Percentiles rank a stretch among this genome's conserved stretches.
These are phyloP conservation scores for Amanita subjunquillea DNA, from an alignment of 768 basidiomycete genomes.

Conservation along the genomic window DNA sequence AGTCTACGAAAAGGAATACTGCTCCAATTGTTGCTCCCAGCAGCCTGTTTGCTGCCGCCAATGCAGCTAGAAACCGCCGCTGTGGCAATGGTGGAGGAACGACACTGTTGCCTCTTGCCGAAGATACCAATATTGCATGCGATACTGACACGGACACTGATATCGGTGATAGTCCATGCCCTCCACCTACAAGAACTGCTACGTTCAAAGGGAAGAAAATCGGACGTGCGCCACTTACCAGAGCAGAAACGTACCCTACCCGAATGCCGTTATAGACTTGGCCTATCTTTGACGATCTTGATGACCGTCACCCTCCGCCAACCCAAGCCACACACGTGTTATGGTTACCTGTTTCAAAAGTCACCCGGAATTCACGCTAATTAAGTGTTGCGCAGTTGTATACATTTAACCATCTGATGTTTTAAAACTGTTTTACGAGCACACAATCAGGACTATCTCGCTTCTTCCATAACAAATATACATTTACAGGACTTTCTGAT, in stretches of 20 bases:
- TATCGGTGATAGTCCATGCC: slow-evolving; percentile 82
- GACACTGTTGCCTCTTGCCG: slow-evolving; percentile 49
- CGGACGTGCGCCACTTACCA: slow-evolving; percentile 34
- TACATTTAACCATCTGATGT: slow-evolving; percentile 5
- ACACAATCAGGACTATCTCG: background rate
- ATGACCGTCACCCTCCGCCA: background rate
- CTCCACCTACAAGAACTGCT: slow-evolving; percentile 55
- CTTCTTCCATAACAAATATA: background rate
- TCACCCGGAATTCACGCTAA: background rate
- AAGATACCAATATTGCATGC: slow-evolving; percentile 50
- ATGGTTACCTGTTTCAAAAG: background rate
- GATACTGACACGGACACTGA: slow-evolving; percentile 69
- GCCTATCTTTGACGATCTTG: background rate
- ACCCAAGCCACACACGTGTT: no score
- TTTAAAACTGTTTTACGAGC: slow-evolving; percentile 2
- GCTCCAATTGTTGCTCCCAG: slow-evolving; percentile 42
- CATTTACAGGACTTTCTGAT: background rate
- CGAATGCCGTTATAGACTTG: slow-evolving; percentile 38
- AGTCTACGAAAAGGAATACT: slow-evolving; percentile 53
- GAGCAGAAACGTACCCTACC: slow-evolving; percentile 62
- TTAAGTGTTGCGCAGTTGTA: slow-evolving; percentile 3
- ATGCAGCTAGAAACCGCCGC: slow-evolving; percentile 56
- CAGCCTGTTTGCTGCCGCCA: slow-evolving; percentile 59
- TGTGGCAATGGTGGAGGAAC: slow-evolving; percentile 23
- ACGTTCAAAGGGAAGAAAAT: slow-evolving; percentile 50